Evolutionary conservation across 163 green algal species (phyloP).

Genomic region (Prototheca wickerhamii): DNA sequence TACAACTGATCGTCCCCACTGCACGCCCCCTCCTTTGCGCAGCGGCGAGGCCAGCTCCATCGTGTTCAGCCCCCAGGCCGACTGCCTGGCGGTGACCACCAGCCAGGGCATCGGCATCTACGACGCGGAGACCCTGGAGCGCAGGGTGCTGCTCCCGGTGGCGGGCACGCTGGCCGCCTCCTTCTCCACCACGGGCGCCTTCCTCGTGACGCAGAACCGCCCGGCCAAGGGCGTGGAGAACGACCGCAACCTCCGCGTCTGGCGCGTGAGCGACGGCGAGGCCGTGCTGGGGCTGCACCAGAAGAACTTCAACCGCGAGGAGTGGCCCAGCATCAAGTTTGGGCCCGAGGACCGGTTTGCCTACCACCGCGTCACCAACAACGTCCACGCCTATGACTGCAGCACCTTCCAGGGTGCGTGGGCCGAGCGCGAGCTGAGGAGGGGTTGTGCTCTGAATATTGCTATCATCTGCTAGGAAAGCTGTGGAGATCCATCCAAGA

Average conservation of each 20-base stretch:
- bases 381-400: constrained; percentile 69
- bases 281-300: constrained; percentile 52
- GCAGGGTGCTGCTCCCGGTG: constrained; percentile 20
- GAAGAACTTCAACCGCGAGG: constrained; percentile 59
- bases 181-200: constrained; percentile 37
- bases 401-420: constrained; percentile 20
- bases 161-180: constrained; percentile 28
- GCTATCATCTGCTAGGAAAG: background rate
- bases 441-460: background rate
- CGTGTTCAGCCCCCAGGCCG: constrained; percentile 26
- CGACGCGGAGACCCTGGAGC: background rate
- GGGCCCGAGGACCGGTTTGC: background rate
- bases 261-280: constrained; percentile 14
- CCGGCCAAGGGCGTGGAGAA: constrained; percentile 33
- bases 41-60: constrained; percentile 11
- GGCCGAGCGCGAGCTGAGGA: background rate
- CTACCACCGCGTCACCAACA: constrained; percentile 64
- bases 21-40: background rate
- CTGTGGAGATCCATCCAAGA: too few species aligned
- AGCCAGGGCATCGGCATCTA: constrained; percentile 19
- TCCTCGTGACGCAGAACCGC: constrained; percentile 45
- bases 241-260: constrained; percentile 26
- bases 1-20: too few species aligned
- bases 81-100: constrained; percentile 17
- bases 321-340: constrained; percentile 68